Evolutionary conservation across 805 yeast genomes (phyloP).

Genomic region (Ogataea parapolymorpha): DNA sequence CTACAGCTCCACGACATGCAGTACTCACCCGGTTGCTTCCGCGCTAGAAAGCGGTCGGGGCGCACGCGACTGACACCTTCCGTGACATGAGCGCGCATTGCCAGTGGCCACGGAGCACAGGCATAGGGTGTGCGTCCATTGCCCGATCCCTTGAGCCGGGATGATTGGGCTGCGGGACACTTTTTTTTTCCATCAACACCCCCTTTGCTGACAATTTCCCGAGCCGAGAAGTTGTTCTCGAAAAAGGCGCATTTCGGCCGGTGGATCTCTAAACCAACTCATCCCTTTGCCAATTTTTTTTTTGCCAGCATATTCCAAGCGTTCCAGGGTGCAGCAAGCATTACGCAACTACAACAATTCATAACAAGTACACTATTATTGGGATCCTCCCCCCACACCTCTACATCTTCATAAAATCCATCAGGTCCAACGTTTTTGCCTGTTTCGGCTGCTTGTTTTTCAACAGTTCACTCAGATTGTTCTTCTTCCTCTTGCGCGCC

Average conservation of each 20-base stretch:
- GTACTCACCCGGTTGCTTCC: constrained; percentile 8
- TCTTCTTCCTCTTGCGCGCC: constrained; percentile 27
- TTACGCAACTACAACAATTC: not conserved
- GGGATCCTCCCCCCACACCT: not conserved
- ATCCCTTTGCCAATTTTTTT: constrained; percentile 1
- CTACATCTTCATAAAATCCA: constrained; percentile 27
- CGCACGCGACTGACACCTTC: not conserved
- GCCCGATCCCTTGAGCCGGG: not conserved
- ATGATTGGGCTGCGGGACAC: too few relatives aligned
- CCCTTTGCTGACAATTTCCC: constrained; percentile 1
- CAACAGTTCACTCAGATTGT: constrained; percentile 23
- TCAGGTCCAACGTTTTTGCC: constrained; percentile 19
- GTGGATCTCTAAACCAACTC: constrained; percentile 3
- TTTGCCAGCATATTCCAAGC: constrained; percentile 2
- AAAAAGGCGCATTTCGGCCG: constrained; percentile 12
- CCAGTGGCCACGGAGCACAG: not conserved
- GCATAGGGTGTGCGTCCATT: not conserved
- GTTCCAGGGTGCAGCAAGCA: not conserved
- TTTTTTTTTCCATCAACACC: not conserved
- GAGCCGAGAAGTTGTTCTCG: constrained; percentile 1
- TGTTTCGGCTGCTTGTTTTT: constrained; percentile 18
- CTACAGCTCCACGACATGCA: constrained; percentile 2
- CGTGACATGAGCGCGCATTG: not conserved
- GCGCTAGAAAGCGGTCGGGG: not conserved
- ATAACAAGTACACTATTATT: not conserved